Evolutionary conservation across 1,139 yeast species (phyloP), one percentile per base, ranked within the genome.

Genomic region (Suhomyces choctaworum): DNA sequence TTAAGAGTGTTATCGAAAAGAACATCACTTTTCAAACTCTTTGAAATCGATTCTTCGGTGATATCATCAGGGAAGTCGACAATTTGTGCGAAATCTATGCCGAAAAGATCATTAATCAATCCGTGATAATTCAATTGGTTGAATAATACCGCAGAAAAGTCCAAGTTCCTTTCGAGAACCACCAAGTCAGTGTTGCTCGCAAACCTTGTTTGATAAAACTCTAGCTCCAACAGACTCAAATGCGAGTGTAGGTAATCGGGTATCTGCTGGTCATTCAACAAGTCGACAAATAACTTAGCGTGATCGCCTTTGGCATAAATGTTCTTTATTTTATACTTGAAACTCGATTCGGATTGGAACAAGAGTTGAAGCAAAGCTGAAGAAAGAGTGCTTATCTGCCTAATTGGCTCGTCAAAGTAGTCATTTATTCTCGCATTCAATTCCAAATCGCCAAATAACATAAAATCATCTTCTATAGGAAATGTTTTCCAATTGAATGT

Each of bases 71-170:
- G 63, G 7, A 58, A 47, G 7, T 56, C 47, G 3, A 68, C 62
- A 4, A 38, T 31, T 24, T 34, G 38, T 5, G 33, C 15, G 20
- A 38, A 38, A 5, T 34, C 25, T 3, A 80, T 62, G 4, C 74
- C 77, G 48, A 80, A 70, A 16, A 80, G 58, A 52, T 89, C 96
- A 54, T 87, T 90, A 15, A 89, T 66, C 10, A 92, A 65, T 0
- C 98, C 98, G 22, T 78, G 73, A 54, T 90, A 92, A 2, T 88
- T 85, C 47, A 89, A 62, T 51, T 92, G 97, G 22, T 81, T 78
- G 42, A 88, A 62, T 10, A 87, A 52, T 2, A 89, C 82, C 0
- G 96, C 78, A 5, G 83, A 55, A 31, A 78, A 71, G 60, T 92
- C 98, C 22, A 81, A 56, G 38, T 80, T 77, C 34, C 98, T 67